phyloP scores from a whole-genome alignment of 2,329 filamentous ascomycete genomes.

The Trichoderma lentiforme region DNA sequence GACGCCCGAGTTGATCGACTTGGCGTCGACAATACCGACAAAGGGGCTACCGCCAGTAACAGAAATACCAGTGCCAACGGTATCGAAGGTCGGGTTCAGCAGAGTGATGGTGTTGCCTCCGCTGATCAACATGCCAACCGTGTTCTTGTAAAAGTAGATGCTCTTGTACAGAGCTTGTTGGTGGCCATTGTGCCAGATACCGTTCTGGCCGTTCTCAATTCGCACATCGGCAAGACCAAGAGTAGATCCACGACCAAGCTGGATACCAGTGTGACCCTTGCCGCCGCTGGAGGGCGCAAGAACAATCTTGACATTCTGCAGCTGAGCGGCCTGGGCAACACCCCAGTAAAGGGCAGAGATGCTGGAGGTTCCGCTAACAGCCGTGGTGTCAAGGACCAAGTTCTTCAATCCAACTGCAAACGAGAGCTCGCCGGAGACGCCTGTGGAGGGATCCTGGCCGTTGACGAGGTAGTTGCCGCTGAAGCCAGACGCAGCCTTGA shows the following conservation, averaged over 20 bases:
- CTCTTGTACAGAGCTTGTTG: slow-evolving; percentile 44
- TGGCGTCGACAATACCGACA: slow-evolving; percentile 40
- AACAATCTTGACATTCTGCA: slow-evolving; percentile 42
- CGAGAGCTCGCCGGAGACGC: slow-evolving; percentile 35
- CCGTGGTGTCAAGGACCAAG: slow-evolving; percentile 41
- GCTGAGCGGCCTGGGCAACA: slow-evolving; percentile 42
- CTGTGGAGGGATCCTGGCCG: slow-evolving; percentile 36
- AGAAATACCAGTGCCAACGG: slow-evolving; percentile 34
- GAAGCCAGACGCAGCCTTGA: slow-evolving; percentile 40
- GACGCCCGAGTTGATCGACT: slow-evolving; percentile 41
- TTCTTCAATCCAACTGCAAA: slow-evolving; percentile 45
- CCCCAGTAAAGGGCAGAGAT: slow-evolving; percentile 44
- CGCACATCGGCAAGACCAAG: slow-evolving; percentile 40
- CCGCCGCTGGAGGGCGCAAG: slow-evolving; percentile 37
- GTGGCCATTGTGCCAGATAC: slow-evolving; percentile 42
- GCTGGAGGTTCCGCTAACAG: slow-evolving; percentile 28
- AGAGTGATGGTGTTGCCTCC: slow-evolving; percentile 40
- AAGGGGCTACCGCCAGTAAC: slow-evolving; percentile 38
- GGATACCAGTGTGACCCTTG: slow-evolving; percentile 41
- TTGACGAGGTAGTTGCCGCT: slow-evolving; percentile 33
- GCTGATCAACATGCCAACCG: slow-evolving; percentile 31
- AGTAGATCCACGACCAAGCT: slow-evolving; percentile 41
- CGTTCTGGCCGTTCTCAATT: slow-evolving; percentile 40
- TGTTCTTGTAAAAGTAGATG: slow-evolving; percentile 43
- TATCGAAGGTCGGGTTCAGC: slow-evolving; percentile 40